phyloP scores from a whole-genome alignment of 495 filamentous ascomycete genomes.

The Neurospora africana region DNA sequence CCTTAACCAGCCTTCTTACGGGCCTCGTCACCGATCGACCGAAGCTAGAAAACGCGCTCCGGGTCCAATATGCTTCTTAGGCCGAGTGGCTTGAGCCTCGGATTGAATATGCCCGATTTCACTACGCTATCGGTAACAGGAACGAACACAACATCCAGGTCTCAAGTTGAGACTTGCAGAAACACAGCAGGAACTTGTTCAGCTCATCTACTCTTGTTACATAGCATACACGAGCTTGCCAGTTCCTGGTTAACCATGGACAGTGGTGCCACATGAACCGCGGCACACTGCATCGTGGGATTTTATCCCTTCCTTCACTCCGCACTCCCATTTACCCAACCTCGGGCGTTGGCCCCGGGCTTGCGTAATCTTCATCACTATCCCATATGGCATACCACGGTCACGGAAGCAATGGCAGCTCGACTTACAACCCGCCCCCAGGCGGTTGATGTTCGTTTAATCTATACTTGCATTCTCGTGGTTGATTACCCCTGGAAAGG shows the following conservation, averaged over 20 bases:
- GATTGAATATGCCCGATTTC: neutral
- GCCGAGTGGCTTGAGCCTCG: neutral
- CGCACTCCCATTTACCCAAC: constrained; percentile 13
- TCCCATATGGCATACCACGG: constrained; percentile 3
- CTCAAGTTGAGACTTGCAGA: neutral
- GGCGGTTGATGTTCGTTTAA: constrained; percentile 8
- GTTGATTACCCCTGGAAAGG: constrained; percentile 4
- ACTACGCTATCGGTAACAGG: neutral
- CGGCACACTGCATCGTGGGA: constrained; percentile 9
- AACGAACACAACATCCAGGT: neutral
- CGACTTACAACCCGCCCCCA: neutral
- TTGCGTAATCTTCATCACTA: constrained; percentile 22
- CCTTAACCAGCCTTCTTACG: neutral
- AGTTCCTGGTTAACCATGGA: neutral
- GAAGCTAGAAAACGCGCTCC: neutral
- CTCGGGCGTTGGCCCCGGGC: constrained; percentile 4
- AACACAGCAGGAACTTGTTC: neutral
- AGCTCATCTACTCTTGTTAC: neutral
- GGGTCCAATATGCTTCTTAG: neutral
- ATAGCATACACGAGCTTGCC: neutral
- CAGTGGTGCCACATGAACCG: neutral
- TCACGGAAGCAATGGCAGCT: neutral
- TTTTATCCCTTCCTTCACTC: constrained; percentile 24
- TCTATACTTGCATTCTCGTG: constrained; percentile 4
- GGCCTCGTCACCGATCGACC: neutral